Base-by-base conservation (phyloP, 805 yeast genomes). In the Myxozyma vanderwaltii region DNA sequence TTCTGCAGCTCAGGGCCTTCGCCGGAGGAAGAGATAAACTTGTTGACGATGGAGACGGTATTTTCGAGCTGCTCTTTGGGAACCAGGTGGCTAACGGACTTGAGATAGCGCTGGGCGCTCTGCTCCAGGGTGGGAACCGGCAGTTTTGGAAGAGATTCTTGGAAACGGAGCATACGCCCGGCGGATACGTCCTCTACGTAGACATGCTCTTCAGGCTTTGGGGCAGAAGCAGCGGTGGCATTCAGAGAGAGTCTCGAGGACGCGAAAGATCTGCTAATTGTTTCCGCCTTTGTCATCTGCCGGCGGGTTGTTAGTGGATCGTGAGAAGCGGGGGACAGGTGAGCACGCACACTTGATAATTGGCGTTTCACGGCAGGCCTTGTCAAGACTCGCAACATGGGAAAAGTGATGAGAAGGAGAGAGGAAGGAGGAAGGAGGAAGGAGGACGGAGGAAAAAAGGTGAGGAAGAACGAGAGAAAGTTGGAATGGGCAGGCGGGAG, bases 51-150 rank as follows among this genome's bases (percentile, higher is more conserved):
- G 13, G 73, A 67, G 54, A 79, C 78, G 35, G 88, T 84, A 58
- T 82, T 77, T 47, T 76, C 76, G 56, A 81, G 81, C 68, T 83
- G 84, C 23, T 76, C 73, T 15, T 81, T 76, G 51, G 82, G 64
- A 21, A 75, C 78, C 51, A 79, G 83, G 0, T 98, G 96, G 67
- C 81, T 81, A 48, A 92, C 82, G 1, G 95, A 82, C 63, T 81
- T 77, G 69, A 91, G 78, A 73, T 89, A 92, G 60, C 82, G 82
- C 10, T 76, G 72, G 45, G 88, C 81, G 2, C 97, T 89, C 54
- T 84, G 83, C 57, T 83, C 79, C 58, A 92, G 78, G 0, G 85
- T 75, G 1, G 99, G 99, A 5, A 92, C 96, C 0, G 97, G 97
- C 66, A 92, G 81, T 51, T 83, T 79, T 5, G 97, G 97, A 54